Evolutionary conservation across 306 rosid species (phyloP).

Genomic region (Quercus suber): DNA sequence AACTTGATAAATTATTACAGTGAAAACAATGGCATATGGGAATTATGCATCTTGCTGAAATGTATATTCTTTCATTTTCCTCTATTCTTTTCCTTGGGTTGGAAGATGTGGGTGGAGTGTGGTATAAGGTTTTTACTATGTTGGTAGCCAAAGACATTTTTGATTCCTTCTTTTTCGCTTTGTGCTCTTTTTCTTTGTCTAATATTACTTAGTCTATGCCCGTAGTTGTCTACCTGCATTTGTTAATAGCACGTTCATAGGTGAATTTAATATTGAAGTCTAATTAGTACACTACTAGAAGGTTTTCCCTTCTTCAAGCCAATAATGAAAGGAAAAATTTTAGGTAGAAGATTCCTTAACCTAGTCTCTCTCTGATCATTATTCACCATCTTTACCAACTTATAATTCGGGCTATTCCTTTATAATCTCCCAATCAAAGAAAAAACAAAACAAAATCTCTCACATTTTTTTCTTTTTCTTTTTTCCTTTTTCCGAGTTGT

Average conservation of each 20-base stretch:
- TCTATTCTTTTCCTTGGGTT: neutral
- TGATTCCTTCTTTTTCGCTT: neutral
- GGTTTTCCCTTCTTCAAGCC: too few species aligned
- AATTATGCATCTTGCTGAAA: neutral
- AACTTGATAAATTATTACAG: neutral
- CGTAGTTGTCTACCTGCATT: too few species aligned
- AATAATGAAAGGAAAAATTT: too few species aligned
- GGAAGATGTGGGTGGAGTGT: neutral
- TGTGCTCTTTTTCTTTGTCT: too few species aligned
- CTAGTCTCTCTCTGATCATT: neutral
- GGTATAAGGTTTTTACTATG: neutral
- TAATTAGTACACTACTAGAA: too few species aligned
- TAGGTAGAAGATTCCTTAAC: too few species aligned
- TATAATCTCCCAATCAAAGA: neutral
- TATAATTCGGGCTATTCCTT: neutral
- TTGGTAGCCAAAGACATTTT: neutral
- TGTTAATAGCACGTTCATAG: too few species aligned
- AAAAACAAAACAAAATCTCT: too few species aligned
- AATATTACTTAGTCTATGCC: too few species aligned
- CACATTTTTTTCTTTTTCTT: too few species aligned
- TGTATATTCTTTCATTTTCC: neutral
- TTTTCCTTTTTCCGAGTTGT: too few species aligned
- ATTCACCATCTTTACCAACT: neutral
- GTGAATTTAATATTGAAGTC: too few species aligned
- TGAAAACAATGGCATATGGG: neutral